A percentile compares a stretch with the other conserved stretches of the same genome.
Evolutionary conservation across 1,139 yeast species (phyloP).

Genomic region (Pichia sp.): DNA sequence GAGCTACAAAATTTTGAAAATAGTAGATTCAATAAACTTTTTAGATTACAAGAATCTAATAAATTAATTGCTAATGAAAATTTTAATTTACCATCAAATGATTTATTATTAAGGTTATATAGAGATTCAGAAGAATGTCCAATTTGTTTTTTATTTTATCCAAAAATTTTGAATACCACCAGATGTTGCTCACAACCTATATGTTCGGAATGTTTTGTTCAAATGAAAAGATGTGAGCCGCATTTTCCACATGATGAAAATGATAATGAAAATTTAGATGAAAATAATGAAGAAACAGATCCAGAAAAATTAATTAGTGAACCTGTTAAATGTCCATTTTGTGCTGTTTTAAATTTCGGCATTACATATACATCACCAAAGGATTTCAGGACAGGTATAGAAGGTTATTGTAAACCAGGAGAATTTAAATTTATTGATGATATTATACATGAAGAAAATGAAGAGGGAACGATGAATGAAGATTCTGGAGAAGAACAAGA

Average conservation of each 20-base stretch:
- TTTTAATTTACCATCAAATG: conserved; percentile 35
- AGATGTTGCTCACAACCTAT: conserved; percentile 91
- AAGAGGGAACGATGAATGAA: too few species aligned
- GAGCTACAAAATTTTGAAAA: conserved; percentile 53
- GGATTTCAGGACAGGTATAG: conserved; percentile 47
- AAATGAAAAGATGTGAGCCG: conserved; percentile 88
- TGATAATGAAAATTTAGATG: conserved; percentile 25
- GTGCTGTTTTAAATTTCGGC: conserved; percentile 85
- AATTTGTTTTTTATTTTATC: conserved; percentile 85
- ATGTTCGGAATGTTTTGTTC: conserved; percentile 96
- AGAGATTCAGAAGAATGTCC: conserved; percentile 78
- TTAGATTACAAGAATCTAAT: conserved; percentile 32
- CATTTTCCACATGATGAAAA: conserved; percentile 78
- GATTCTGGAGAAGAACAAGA: not conserved
- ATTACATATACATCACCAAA: conserved; percentile 60
- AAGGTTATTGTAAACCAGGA: conserved; percentile 36
- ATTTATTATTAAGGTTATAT: conserved; percentile 47
- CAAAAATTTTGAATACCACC: conserved; percentile 71
- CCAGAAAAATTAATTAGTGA: conserved; percentile 74
- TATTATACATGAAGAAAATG: conserved; percentile 3
- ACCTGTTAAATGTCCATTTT: conserved; percentile 88
- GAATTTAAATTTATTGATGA: conserved; percentile 27
- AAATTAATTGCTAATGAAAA: conserved; percentile 20
- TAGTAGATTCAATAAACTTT: conserved; percentile 41
- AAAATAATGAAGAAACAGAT: conserved; percentile 28